A percentile compares a stretch with the other conserved stretches of the same genome.
phyloP scores from a whole-genome alignment of 176 grass and related monocot genomes.

The Lolium rigidum region DNA sequence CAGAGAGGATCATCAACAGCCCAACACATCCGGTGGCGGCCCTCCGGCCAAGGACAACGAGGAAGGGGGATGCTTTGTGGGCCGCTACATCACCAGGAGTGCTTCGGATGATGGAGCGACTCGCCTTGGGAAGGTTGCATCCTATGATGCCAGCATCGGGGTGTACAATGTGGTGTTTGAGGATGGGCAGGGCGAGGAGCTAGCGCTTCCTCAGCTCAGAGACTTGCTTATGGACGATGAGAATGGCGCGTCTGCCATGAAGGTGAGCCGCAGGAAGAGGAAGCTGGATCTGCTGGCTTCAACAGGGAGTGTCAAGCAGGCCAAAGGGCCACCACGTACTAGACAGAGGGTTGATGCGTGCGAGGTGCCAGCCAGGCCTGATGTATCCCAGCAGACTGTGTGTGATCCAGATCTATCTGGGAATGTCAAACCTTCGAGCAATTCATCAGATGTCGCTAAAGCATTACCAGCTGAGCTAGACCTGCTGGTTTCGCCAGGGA shows the following conservation, averaged over 20 bases:
- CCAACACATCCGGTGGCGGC: background rate
- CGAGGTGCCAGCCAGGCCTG: slow-evolving; percentile 41
- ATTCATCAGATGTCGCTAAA: slow-evolving; percentile 65
- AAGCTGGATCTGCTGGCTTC: slow-evolving; percentile 78
- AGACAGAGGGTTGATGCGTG: slow-evolving; percentile 55
- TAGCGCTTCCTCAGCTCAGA: slow-evolving; percentile 51
- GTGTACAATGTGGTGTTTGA: slow-evolving; percentile 62
- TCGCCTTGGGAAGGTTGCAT: slow-evolving; percentile 65
- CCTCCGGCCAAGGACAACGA: slow-evolving; percentile 31
- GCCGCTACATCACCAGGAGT: slow-evolving; percentile 60
- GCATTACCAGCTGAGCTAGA: slow-evolving; percentile 53
- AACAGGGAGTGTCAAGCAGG: slow-evolving; percentile 38
- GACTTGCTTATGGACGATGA: slow-evolving; percentile 41
- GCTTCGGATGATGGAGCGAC: slow-evolving; percentile 21
- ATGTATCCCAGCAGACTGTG: slow-evolving; percentile 30
- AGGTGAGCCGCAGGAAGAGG: slow-evolving; percentile 87
- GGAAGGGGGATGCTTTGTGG: slow-evolving; percentile 50
- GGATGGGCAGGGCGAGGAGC: slow-evolving; percentile 58
- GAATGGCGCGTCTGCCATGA: slow-evolving; percentile 61
- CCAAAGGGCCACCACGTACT: slow-evolving; percentile 37
- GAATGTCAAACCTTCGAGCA: slow-evolving; percentile 67
- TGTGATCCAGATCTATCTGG: slow-evolving; percentile 62
- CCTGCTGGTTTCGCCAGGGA: slow-evolving; percentile 56
- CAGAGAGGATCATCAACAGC: slow-evolving; percentile 19
- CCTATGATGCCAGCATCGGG: slow-evolving; percentile 43